These are phyloP conservation scores for Endoconidiophora polonica DNA, from an alignment of 2,329 filamentous ascomycete species.

Conservation along the genomic window DNA sequence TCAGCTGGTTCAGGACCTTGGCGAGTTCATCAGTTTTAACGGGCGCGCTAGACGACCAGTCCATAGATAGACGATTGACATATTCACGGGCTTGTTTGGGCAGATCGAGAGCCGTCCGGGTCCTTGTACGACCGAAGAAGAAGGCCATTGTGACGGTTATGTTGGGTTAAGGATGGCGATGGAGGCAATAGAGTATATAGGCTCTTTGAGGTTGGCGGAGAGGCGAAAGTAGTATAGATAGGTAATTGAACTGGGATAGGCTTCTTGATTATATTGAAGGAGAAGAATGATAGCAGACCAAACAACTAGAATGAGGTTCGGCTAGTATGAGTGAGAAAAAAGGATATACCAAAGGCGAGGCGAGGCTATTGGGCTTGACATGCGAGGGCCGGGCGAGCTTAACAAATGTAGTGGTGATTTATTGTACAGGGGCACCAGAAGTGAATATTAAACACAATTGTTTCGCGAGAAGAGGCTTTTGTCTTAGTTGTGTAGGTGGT, in stretches of 20 bases:
- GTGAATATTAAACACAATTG: too few relatives aligned
- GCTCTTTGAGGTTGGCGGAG: background rate
- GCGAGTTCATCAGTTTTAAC: constrained; percentile 69
- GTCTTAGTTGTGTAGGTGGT: too few relatives aligned
- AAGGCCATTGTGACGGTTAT: constrained; percentile 29
- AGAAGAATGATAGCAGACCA: background rate
- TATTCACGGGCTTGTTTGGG: constrained; percentile 31
- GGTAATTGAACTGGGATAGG: too few relatives aligned
- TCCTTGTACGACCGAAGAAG: constrained; percentile 36
- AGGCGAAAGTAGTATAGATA: too few relatives aligned
- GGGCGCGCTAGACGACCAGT: constrained; percentile 13
- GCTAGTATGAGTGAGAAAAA: background rate
- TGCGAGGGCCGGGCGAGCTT: too few relatives aligned
- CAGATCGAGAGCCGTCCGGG: constrained; percentile 35
- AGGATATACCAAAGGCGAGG: too few relatives aligned
- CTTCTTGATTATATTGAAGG: too few relatives aligned
- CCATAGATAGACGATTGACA: constrained; percentile 15
- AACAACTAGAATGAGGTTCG: background rate
- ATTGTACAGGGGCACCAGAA: too few relatives aligned
- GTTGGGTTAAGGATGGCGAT: background rate
- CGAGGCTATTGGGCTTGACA: too few relatives aligned
- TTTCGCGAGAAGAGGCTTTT: too few relatives aligned
- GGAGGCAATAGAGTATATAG: background rate
- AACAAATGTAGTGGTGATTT: too few relatives aligned
- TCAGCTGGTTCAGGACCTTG: constrained; percentile 78